Base-by-base conservation (phyloP, 768 basidiomycete species). In the Hydnomerulius pinastri region DNA sequence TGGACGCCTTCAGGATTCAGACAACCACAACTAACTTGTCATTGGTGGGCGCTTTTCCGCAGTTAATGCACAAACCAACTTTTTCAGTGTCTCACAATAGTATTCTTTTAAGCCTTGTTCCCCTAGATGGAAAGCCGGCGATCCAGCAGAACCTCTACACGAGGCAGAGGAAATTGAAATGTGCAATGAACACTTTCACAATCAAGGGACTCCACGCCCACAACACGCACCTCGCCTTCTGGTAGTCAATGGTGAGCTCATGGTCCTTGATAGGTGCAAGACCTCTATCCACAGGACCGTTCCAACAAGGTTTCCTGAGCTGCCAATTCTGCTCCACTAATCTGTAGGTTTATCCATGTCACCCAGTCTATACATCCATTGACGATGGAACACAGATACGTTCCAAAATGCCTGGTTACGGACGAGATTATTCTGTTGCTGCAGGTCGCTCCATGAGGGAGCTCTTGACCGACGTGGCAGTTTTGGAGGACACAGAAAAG, bases 181-280 rank as follows among this genome's bases (percentile, higher is more conserved):
- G 15, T 17, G n/a, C n/a, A 17, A 17, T 35, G 33, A 6, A 6
- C 8, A n/a, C n/a, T 17, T 17, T 17, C 6, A 17, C 15, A 35
- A 35, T 17, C 33, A 35, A 35, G n/a, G 33, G 15, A 35, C n/a
- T n/a, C 7, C 30, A 32, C 15, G 15, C 32, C 13, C 32, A n/a
- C 28, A 15, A 23, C 32, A 11, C 21, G 6, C 9, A 29, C 9
- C 25, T 10, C 7, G 27, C 38, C 17, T 21, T 9, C n/a, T 33
- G n/a, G n/a, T 8, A 27, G 23, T 23, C 6, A 20, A 39, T n/a
- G n/a, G 20, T 20, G 3, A 27, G 32, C n/a, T 12, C 21, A n/a
- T 28, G 29, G 6, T 51, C 43, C 55, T 13, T 25, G 55, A 57
- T 35, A 17, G 1, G 32, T 35, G n/a, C 33, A 7, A 35, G 11